Percentiles rank a stretch among this genome's conserved stretches.
These are phyloP conservation scores for Fusarium dimerum DNA, from an alignment of 2,329 filamentous ascomycete species.

Conservation along the genomic window DNA sequence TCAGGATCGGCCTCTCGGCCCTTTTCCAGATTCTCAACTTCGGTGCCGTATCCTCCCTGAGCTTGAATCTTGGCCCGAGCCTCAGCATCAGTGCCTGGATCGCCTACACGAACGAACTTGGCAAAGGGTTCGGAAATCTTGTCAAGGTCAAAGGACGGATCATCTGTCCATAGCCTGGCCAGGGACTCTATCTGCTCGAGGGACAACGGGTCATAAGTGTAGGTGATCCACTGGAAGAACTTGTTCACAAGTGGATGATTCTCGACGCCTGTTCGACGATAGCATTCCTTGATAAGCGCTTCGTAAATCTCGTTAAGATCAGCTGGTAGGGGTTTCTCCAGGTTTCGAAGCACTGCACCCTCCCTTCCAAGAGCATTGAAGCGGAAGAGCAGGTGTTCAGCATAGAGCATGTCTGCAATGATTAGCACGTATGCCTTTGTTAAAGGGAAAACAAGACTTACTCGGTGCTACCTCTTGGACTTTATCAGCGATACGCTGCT, in stretches of 20 bases:
- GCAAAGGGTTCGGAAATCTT: conserved; percentile 27
- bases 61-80: conserved; percentile 4
- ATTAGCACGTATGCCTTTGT: neutral
- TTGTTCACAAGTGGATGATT: conserved; percentile 19
- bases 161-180: conserved; percentile 14
- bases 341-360: conserved; percentile 31
- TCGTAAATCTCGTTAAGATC: conserved; percentile 31
- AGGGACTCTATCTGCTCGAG: conserved; percentile 26
- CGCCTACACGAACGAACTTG: conserved; percentile 29
- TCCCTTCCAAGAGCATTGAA: conserved; percentile 35
- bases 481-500: conserved; percentile 31
- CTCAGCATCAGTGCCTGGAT: conserved; percentile 27
- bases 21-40: conserved; percentile 22
- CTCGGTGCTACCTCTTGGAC: conserved; percentile 33
- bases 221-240: conserved; percentile 32
- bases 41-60: conserved; percentile 3
- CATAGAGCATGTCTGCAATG: conserved; percentile 36
- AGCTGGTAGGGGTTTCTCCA: conserved; percentile 26
- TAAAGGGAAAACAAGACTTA: conserved; percentile 13
- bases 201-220: conserved; percentile 20
- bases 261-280: conserved; percentile 19
- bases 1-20: conserved; percentile 10
- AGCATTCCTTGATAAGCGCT: conserved; percentile 24
- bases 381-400: conserved; percentile 35
- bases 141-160: conserved; percentile 26